Evolutionary conservation across 495 filamentous ascomycete species (phyloP).

Genomic region (Hyaloscypha bicolor): DNA sequence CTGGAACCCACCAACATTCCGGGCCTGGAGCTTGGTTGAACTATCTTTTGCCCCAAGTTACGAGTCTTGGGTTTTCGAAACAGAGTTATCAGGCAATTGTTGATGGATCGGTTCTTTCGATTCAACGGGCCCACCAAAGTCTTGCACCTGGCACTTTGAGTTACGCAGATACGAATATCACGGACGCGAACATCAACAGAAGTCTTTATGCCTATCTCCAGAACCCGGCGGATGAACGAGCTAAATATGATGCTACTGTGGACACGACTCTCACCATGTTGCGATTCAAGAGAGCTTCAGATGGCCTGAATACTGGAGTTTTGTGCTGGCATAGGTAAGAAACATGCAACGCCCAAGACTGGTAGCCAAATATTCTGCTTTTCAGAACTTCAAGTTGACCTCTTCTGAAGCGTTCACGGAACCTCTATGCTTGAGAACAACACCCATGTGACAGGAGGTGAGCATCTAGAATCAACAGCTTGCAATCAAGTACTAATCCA

Average conservation of each 20-base stretch:
- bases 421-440: conserved; percentile 93
- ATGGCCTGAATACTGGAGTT: conserved; percentile 70
- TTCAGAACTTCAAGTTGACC: neutral
- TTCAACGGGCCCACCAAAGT: conserved; percentile 79
- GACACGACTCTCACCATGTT: conserved; percentile 89
- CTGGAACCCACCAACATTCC: conserved; percentile 90
- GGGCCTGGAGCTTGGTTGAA: conserved; percentile 95
- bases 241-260: conserved; percentile 66
- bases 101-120: conserved; percentile 80
- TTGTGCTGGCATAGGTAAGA: conserved; percentile 70
- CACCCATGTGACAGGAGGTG: conserved; percentile 75
- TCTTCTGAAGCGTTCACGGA: conserved; percentile 51
- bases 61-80: conserved; percentile 80
- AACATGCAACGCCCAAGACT: neutral
- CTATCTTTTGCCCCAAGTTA: conserved; percentile 92
- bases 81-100: conserved; percentile 92
- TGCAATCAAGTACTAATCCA: conserved; percentile 3
- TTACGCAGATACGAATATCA: conserved; percentile 40
- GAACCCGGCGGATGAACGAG: conserved; percentile 81
- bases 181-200: conserved; percentile 82
- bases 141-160: conserved; percentile 60
- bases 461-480: neutral
- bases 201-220: conserved; percentile 87
- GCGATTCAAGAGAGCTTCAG: conserved; percentile 65
- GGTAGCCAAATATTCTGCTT: neutral